A percentile compares a stretch with the other conserved stretches of the same genome.
These are phyloP conservation scores for Amphibolis antarctica DNA, from an alignment of 106 monocot species.

Conservation along the genomic window DNA sequence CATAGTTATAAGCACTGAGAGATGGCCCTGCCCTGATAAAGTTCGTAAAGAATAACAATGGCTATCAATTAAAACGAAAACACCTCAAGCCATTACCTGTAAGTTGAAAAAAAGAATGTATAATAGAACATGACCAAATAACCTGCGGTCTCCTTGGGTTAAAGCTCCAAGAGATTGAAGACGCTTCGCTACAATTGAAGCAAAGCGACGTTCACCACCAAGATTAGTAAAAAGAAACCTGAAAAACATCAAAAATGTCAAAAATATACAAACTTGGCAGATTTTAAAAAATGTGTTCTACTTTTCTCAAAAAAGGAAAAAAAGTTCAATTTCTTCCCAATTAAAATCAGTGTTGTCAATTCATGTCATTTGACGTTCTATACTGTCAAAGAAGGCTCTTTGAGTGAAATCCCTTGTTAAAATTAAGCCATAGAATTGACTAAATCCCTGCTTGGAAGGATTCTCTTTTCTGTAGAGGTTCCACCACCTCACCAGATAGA, in stretches of 20 bases:
- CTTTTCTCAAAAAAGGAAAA: too few relatives aligned
- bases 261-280: slow-evolving; percentile 2
- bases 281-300: too few relatives aligned
- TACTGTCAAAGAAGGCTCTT: too few relatives aligned
- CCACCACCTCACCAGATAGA: too few relatives aligned
- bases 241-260: slow-evolving; percentile 15
- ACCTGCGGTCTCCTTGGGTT: slow-evolving; percentile 99
- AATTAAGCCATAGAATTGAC: too few relatives aligned
- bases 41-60: not conserved
- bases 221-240: slow-evolving; percentile 98
- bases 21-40: slow-evolving; percentile 72
- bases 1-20: slow-evolving; percentile 90
- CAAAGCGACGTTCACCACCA: slow-evolving; percentile 95
- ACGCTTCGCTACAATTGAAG: slow-evolving; percentile 96
- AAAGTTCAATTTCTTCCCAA: too few relatives aligned
- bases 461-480: too few relatives aligned
- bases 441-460: too few relatives aligned
- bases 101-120: not conserved
- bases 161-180: slow-evolving; percentile 90
- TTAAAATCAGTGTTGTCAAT: too few relatives aligned
- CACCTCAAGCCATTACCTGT: not conserved
- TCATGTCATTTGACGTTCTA: too few relatives aligned
- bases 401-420: too few relatives aligned
- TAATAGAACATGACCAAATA: not conserved
- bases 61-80: not conserved